Base-by-base conservation (phyloP, 2,329 filamentous ascomycete species). In the Chrysoporthe puriensis region DNA sequence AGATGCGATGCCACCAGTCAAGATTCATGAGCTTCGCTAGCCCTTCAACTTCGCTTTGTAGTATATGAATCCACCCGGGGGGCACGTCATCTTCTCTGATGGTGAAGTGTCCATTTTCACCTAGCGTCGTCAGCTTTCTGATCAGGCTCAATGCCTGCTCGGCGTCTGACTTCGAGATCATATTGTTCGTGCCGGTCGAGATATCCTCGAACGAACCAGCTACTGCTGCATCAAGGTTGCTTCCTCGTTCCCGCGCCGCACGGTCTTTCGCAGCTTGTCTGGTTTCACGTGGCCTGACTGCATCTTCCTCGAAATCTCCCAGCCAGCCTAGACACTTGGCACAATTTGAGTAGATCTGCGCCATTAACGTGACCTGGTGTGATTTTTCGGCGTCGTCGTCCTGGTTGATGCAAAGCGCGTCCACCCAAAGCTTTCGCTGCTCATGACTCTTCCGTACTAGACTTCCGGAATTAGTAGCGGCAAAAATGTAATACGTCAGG, bases 381-480 rank as follows among this genome's bases (percentile, higher is more conserved):
- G 26, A 4, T 16, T 54, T 54, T 4, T 54, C 50, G 50, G 9
- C 11, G 13, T 54, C 18, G 16, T 59, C 34, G 0, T 18, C 34
- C 57, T 59, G 57, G 34, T 59, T 42, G 32, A 59, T 59, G 32
- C 57, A 59, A n/a, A 59, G 57, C 11, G 57, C 34, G 16, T 59
- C 57, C 8, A 59, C 57, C 57, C 57, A 59, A 16, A 54, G 50
- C 21, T 54, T 14, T 54, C 26, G 50, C 50, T 54, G 21, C 9
- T 54, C 50, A 4, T 54, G 4, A 7, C 13, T 54, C 2, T 34
- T 32, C 3, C 50, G 21, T 16, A 54, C 50, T 54, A 11, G 4
- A 3, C 7, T 13, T 32, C 13, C 14, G 13, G 13, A 3, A 34
- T 54, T 9, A 54, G 50, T 6, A 54, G 11, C 2, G 4, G 4